Percentiles rank a stretch among this genome's conserved stretches.
Conservation (phyloP, 768 basidiomycete species). For the Mycena indigotica region DNA sequence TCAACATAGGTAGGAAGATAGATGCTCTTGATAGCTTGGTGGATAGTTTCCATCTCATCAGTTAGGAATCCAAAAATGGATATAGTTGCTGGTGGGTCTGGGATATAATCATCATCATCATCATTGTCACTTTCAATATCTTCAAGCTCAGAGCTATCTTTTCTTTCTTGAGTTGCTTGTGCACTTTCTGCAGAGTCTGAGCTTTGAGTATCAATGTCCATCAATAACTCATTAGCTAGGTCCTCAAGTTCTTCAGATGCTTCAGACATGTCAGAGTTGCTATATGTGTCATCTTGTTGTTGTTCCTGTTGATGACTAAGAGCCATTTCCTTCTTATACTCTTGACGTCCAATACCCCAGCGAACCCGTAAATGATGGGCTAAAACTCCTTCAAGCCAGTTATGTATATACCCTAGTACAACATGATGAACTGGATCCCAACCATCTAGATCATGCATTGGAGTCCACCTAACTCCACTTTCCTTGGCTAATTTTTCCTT, state of each 20-base stretch:
- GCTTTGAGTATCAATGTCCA: neutral
- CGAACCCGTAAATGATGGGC: constrained; percentile 13
- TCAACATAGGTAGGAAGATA: constrained; percentile 19
- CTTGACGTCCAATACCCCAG: constrained; percentile 23
- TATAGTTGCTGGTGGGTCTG: neutral
- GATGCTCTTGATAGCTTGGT: constrained; percentile 1
- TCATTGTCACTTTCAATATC: neutral
- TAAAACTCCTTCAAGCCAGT: constrained; percentile 21
- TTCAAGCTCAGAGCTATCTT: neutral
- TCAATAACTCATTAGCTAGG: neutral
- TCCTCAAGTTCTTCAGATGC: neutral
- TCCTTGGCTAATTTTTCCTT: neutral
- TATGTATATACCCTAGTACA: constrained; percentile 26
- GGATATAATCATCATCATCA: neutral
- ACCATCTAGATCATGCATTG: constrained; percentile 7
- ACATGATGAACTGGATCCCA: constrained; percentile 22
- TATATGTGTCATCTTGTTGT: neutral
- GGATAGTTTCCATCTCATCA: neutral
- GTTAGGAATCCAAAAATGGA: neutral
- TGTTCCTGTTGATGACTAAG: neutral
- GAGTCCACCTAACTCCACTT: constrained; percentile 19
- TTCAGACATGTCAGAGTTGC: neutral
- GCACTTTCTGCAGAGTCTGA: no score
- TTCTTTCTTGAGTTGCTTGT: no score
- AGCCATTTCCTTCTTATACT: neutral